A percentile compares a stretch with the other conserved stretches of the same genome.
These are phyloP conservation scores for Nephromyces sp. DNA, from an alignment of 169 alveolate genomes.

Conservation along the genomic window DNA sequence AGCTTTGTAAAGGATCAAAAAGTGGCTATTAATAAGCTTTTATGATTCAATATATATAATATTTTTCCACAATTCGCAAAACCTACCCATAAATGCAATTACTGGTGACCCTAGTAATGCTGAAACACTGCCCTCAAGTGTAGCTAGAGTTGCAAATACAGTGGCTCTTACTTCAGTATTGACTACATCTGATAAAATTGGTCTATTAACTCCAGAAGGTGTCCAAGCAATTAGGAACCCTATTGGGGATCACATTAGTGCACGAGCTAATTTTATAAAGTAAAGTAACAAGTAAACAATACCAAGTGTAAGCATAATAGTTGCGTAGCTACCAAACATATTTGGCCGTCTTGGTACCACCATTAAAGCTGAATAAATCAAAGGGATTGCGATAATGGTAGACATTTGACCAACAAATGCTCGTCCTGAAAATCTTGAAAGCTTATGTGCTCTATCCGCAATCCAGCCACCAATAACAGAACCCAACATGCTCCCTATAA, in stretches of 20 bases:
- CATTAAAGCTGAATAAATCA: conserved; percentile 40
- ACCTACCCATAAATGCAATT: conserved; percentile 30
- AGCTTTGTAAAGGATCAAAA: not conserved
- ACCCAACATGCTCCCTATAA: conserved; percentile 75
- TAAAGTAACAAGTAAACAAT: conserved; percentile 58
- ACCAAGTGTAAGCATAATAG: conserved; percentile 60
- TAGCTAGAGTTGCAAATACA: conserved; percentile 55
- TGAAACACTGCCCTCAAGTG: conserved; percentile 33
- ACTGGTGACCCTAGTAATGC: conserved; percentile 38
- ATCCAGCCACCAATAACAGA: conserved; percentile 75
- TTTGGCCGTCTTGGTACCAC: conserved; percentile 47
- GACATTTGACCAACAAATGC: conserved; percentile 51
- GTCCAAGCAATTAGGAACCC: conserved; percentile 39
- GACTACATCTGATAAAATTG: conserved; percentile 72
- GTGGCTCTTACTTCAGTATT: conserved; percentile 72
- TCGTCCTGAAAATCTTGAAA: conserved; percentile 63
- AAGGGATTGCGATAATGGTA: conserved; percentile 50
- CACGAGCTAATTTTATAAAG: conserved; percentile 4
- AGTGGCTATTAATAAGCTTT: not conserved
- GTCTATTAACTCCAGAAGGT: conserved; percentile 59
- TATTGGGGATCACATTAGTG: not conserved
- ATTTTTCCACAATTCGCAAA: not conserved
- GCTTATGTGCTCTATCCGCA: conserved; percentile 61
- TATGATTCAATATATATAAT: not conserved
- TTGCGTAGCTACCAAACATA: conserved; percentile 34